Evolutionary conservation across 305 asterid genomes (phyloP), one percentile per base, ranked within the genome.

Genomic region (Petunia hybrid): DNA sequence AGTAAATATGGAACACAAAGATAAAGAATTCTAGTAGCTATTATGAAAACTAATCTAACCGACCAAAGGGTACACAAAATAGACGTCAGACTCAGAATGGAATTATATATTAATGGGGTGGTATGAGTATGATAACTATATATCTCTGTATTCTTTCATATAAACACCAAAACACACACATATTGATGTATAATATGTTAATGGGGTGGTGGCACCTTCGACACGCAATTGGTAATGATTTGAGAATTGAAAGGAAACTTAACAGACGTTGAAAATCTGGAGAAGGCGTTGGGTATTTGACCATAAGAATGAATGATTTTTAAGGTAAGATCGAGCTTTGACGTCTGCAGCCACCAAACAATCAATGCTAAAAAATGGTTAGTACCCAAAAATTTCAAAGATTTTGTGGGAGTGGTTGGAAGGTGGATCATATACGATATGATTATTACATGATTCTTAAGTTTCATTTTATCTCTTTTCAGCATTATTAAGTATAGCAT

Each of bases 161-260:
- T 69, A 69, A 45, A 71, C 12, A n/a, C 31, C 31, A 22, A 22
- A 22, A 22, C n/a, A 68, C 1, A 66, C 2, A 48, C 31, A 46
- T 5, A 5, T 45, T 31, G 22, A 70, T 70, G 13, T 64, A 6
- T 12, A 65, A 6, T 42, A 68, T 22, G 35, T 5, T 71, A 71
- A 61, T 22, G 71, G 53, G 73, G n/a, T 22, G 82, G 10, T 73
- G 62, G 66, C 82, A 63, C 75, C 64, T 82, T 84, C 86, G 12
- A 80, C 83, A 89, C 88, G 86, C 86, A 78, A 86, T 80, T 79
- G 78, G 59, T 61, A 82, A 86, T 87, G 78, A 83, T 81, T 76
- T 82, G 76, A 80, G 59, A 42, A 42, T 76, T 65, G 76, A 77
- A 81, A 8, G 7, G 43, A 59, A 5, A 31, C 38, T 13, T 42